These are phyloP conservation scores for Eimeria sp. DNA, from an alignment of 169 alveolate genomes.

Conservation along the genomic window DNA sequence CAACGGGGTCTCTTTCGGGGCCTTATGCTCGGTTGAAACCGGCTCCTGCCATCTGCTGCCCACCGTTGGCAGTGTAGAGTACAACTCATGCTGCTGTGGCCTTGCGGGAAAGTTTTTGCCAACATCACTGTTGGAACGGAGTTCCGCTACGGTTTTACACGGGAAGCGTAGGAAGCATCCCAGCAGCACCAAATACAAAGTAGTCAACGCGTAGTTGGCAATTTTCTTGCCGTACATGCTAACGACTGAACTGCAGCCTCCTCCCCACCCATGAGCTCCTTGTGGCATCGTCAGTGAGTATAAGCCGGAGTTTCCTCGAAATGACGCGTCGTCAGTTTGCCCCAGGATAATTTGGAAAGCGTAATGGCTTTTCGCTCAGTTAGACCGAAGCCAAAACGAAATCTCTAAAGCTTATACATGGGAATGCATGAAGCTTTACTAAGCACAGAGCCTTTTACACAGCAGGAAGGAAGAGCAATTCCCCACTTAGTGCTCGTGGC, in stretches of 20 bases:
- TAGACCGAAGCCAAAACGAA: neutral
- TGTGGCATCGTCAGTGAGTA: conserved; percentile 32
- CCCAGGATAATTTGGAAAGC: too few species aligned
- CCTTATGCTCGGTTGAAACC: neutral
- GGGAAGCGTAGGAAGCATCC: conserved; percentile 2
- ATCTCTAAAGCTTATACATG: neutral
- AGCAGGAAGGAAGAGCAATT: neutral
- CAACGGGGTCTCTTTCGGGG: neutral
- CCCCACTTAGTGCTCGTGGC: neutral
- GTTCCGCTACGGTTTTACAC: neutral
- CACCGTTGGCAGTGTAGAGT: neutral
- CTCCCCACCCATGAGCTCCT: neutral
- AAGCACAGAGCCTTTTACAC: neutral
- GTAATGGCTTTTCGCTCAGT: neutral
- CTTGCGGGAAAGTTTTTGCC: neutral
- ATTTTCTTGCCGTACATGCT: neutral
- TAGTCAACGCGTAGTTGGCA: neutral
- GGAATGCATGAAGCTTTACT: neutral
- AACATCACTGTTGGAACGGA: neutral
- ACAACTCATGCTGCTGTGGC: neutral
- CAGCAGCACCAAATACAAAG: neutral
- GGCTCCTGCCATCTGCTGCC: neutral
- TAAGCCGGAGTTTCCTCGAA: neutral
- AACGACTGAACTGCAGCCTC: neutral
- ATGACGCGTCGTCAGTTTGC: neutral